phyloP scores from a whole-genome alignment of 257 asterid genomes.

The Solanum ossicruentum region DNA sequence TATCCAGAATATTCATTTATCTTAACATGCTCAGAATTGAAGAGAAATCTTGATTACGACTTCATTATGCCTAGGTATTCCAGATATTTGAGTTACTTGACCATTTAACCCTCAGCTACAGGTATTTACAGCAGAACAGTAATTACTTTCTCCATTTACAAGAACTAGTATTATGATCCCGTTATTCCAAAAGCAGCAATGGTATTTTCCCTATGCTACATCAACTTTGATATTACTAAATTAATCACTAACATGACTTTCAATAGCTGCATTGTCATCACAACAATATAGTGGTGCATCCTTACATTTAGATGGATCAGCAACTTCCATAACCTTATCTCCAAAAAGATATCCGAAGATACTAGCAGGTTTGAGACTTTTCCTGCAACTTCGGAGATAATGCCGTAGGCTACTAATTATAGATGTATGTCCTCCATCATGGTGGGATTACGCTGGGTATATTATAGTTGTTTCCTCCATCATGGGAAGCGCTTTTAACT shows the following conservation, averaged over 20 bases:
- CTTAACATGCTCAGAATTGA: not conserved
- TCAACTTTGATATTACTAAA: not conserved
- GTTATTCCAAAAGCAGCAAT: not conserved
- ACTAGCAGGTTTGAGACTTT: not conserved
- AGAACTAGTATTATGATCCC: not conserved
- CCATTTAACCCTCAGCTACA: not conserved
- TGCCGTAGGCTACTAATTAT: not conserved
- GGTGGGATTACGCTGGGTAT: not conserved
- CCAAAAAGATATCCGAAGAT: not conserved
- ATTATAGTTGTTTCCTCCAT: not conserved
- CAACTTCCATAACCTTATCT: not conserved
- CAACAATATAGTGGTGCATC: not conserved
- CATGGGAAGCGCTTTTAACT: not conserved
- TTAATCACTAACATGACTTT: not conserved
- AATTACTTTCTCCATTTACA: not conserved
- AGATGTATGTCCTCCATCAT: not conserved
- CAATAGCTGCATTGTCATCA: not conserved
- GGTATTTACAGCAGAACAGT: not conserved
- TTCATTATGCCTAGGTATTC: not conserved
- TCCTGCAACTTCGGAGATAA: not conserved
- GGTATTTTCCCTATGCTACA: not conserved
- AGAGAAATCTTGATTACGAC: not conserved
- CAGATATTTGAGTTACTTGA: not conserved
- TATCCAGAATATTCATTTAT: not conserved
- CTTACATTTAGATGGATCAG: not conserved